Evolutionary conservation across 352 stramenopile species (phyloP).

Genomic region (Globisporangium sylvaticum): DNA sequence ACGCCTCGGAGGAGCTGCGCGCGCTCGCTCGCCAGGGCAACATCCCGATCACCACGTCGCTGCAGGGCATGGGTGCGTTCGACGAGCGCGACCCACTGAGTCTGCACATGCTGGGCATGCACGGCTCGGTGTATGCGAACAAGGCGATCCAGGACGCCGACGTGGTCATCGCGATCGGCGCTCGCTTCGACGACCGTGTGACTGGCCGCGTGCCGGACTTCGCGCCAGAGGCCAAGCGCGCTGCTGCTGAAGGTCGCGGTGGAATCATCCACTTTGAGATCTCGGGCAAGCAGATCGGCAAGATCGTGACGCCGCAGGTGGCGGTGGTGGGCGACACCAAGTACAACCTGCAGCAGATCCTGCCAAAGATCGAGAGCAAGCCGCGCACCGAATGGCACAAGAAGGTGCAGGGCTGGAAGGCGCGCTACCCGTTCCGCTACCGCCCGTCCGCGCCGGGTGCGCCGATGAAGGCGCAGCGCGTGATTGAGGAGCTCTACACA

Average conservation of each 20-base stretch:
- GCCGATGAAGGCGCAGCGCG: conserved; percentile 92
- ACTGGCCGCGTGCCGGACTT: conserved; percentile 92
- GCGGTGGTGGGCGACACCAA: conserved; percentile 81
- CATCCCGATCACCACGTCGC: conserved; percentile 94
- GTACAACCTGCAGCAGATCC: conserved; percentile 91
- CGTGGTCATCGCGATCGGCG: conserved; percentile 92
- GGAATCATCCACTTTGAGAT: conserved; percentile 97
- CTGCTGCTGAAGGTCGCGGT: conserved; percentile 87
- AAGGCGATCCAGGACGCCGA: conserved; percentile 95
- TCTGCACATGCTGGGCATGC: conserved; percentile 97
- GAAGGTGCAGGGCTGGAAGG: conserved; percentile 89
- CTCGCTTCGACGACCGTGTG: conserved; percentile 95
- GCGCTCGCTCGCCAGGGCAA: conserved; percentile 90
- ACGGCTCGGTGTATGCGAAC: conserved; percentile 95
- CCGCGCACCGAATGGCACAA: conserved; percentile 89
- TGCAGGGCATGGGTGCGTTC: conserved; percentile 92
- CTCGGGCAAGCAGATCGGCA: conserved; percentile 81
- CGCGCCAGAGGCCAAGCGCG: conserved; percentile 88
- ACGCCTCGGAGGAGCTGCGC: conserved; percentile 87
- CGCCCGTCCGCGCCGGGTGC: conserved; percentile 57
- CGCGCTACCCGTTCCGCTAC: conserved; percentile 92
- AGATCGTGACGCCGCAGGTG: conserved; percentile 82
- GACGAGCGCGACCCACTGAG: conserved; percentile 92
- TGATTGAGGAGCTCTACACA: conserved; percentile 92
- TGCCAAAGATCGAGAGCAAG: conserved; percentile 77